Base-by-base conservation (phyloP, 441 rosid genomes). In the Macaranga tanarius region DNA sequence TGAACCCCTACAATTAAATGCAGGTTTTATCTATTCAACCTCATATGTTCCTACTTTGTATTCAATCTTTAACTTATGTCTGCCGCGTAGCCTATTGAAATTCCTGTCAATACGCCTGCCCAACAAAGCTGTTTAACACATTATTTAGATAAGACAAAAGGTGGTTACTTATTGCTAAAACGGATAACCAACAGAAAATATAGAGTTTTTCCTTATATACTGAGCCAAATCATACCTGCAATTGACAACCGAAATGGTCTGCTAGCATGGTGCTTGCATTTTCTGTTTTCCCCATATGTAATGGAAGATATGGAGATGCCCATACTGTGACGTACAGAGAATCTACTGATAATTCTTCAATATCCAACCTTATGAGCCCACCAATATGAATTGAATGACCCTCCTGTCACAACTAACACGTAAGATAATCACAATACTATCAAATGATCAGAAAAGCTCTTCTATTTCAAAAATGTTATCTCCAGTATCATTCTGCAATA, bases 211-310 rank as follows among this genome's bases (percentile, higher is more conserved):
- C 42, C 71, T 13, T 0, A 51, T 22, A 38, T 9, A 42, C 2
- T n/a, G 58, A 17, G 48, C 2, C 28, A 65, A 75, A 62, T 11
- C 34, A 65, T 84, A 92, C 99, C 93, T 92, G 99, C 69, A 92
- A 88, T 51, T 92, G 95, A 71, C 73, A 70, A 70, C 97, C 93
- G 67, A 95, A 92, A 81, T 92, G 96, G 52, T 88, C 92, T 69
- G 87, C 89, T 2, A 81, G 72, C 81, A 90, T 87, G 25, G 71
- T 81, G 76, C 67, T 68, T 5, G 84, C 93, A 38, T 86, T 92
- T 85, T 92, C 97, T 45, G 90, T 88, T 83, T 88, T 95, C 75
- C 97, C 99, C 99, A 92, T 88, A 69, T 92, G 97, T 65, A 95
- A 83, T 26, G 99, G 99, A 79, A 92, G 81, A 83, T 76, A 71